A percentile compares a stretch with the other conserved stretches of the same genome.
Evolutionary conservation across 768 basidiomycete genomes (phyloP).

Genomic region (Imleria badia): DNA sequence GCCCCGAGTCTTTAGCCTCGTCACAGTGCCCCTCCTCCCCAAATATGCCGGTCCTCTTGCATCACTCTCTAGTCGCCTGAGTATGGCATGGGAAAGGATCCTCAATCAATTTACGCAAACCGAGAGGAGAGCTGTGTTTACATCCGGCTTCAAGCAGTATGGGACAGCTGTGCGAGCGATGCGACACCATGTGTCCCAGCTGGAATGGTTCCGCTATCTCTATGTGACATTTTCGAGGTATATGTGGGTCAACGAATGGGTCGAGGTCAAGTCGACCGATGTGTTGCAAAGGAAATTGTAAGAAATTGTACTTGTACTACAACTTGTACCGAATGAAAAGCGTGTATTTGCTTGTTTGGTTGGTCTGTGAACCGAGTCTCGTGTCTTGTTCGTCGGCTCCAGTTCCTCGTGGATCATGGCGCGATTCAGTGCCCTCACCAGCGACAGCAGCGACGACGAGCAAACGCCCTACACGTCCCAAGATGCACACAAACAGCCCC

Average conservation of each 20-base stretch:
- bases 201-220: constrained; percentile 89
- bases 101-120: constrained; percentile 4
- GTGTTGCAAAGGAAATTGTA: background rate
- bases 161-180: constrained; percentile 63
- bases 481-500: constrained; percentile 18
- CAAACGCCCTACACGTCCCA: constrained; percentile 35
- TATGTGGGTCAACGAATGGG: constrained; percentile 92
- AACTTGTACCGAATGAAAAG: background rate
- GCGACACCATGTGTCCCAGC: constrained; percentile 68
- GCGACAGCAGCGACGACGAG: constrained; percentile 56
- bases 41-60: constrained; percentile 68
- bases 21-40: constrained; percentile 50
- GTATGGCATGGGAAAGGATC: constrained; percentile 25
- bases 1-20: constrained; percentile 54
- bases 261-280: constrained; percentile 38
- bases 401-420: constrained; percentile 44
- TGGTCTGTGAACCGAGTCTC: constrained; percentile 11
- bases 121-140: constrained; percentile 38
- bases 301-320: background rate
- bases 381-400: constrained; percentile 21
- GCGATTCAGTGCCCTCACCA: constrained; percentile 64
- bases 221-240: constrained; percentile 80
- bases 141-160: constrained; percentile 60
- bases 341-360: constrained; percentile 33
- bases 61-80: constrained; percentile 49